Conservation (phyloP, 2,329 filamentous ascomycete species). For the Rosellinia necatrix region DNA sequence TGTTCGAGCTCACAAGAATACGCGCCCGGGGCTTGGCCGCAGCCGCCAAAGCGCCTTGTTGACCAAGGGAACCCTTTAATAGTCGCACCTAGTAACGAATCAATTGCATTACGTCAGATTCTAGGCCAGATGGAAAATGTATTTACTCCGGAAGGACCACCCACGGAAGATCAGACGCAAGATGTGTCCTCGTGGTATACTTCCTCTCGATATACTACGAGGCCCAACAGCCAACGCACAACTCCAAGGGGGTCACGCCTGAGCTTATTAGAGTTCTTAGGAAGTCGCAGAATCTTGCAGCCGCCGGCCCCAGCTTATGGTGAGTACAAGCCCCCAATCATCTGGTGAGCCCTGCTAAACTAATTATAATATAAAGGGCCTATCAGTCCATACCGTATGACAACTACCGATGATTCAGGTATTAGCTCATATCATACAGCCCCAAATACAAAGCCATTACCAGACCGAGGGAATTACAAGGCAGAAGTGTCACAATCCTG, state of each 20-base stretch:
- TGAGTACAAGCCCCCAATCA: slow-evolving; percentile 19
- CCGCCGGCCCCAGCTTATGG: slow-evolving; percentile 26
- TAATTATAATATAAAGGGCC: slow-evolving; percentile 24
- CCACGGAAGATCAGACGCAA: slow-evolving; percentile 14
- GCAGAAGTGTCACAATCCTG: slow-evolving; percentile 16
- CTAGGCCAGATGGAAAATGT: slow-evolving; percentile 9
- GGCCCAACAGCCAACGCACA: slow-evolving; percentile 31
- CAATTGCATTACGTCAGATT: slow-evolving; percentile 12
- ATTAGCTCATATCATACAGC: slow-evolving; percentile 40
- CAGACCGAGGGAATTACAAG: slow-evolving; percentile 16
- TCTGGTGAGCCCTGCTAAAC: not conserved
- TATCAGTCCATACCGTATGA: slow-evolving; percentile 23
- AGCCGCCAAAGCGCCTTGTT: not conserved
- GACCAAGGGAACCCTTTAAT: not conserved
- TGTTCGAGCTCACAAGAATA: slow-evolving; percentile 4
- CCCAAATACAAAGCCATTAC: slow-evolving; percentile 28
- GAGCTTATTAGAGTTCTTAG: slow-evolving; percentile 26
- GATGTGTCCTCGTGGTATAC: slow-evolving; percentile 33
- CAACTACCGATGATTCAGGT: slow-evolving; percentile 34
- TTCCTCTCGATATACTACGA: slow-evolving; percentile 36
- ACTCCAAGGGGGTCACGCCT: slow-evolving; percentile 29
- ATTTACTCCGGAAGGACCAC: not conserved
- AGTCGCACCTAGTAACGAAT: slow-evolving; percentile 13
- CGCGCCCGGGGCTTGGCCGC: not conserved
- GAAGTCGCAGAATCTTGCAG: slow-evolving; percentile 19